Conservation (phyloP, 768 basidiomycete species). For the Lentinula lateritia region DNA sequence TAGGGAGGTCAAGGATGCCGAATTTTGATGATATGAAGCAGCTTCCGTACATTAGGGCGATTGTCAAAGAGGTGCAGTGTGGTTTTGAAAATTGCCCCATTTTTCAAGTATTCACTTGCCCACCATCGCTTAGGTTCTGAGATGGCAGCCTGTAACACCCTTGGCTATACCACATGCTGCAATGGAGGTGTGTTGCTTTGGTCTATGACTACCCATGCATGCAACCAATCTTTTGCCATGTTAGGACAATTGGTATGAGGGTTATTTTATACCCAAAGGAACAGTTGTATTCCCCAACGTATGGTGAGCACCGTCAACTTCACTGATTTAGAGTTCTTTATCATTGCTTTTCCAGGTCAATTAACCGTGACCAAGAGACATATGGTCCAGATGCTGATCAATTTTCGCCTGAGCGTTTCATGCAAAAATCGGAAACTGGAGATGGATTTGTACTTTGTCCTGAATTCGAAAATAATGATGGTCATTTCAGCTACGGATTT, state of each 20-base stretch:
- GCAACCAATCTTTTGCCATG: no score
- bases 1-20: background rate
- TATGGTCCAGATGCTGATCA: constrained; percentile 1
- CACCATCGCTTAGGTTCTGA: background rate
- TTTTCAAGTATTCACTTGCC: background rate
- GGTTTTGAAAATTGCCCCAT: no score
- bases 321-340: background rate
- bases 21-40: background rate
- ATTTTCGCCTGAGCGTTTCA: background rate
- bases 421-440: background rate
- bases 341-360: background rate
- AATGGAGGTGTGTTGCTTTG: background rate
- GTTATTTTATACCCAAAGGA: background rate
- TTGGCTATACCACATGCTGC: background rate
- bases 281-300: background rate
- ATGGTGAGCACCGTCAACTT: background rate
- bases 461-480: background rate
- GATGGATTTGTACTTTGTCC: background rate
- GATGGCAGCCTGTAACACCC: background rate
- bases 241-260: constrained; percentile 4
- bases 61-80: background rate
- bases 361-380: background rate
- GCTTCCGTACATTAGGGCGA: background rate
- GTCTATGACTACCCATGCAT: background rate
- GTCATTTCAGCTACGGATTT: constrained; percentile 1